Evolutionary conservation across 2,329 filamentous ascomycete genomes (phyloP).

Genomic region (Bipolaris victoriae): DNA sequence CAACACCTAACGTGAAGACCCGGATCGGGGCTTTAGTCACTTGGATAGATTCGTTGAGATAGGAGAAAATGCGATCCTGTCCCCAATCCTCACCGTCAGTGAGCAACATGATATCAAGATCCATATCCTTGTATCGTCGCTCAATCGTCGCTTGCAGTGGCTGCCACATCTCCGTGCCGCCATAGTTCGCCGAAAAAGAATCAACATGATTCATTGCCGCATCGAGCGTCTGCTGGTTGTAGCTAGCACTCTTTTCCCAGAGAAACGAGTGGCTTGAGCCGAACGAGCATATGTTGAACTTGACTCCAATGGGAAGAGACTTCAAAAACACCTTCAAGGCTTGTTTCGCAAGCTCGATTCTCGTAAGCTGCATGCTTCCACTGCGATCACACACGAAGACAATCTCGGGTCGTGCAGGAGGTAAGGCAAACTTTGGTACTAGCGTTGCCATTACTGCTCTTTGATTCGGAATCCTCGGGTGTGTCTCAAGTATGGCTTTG

Average conservation of each 20-base stretch:
- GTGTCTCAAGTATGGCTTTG: constrained; percentile 68
- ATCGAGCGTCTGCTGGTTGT: constrained; percentile 54
- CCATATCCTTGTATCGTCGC: constrained; percentile 54
- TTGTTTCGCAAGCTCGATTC: constrained; percentile 60
- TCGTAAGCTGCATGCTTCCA: constrained; percentile 64
- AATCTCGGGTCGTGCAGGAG: constrained; percentile 64
- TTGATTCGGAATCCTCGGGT: constrained; percentile 66
- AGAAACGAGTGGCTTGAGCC: constrained; percentile 57
- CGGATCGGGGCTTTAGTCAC: constrained; percentile 55
- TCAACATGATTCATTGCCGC: constrained; percentile 54
- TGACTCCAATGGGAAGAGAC: constrained; percentile 66
- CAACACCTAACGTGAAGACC: constrained; percentile 65
- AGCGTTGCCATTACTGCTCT: constrained; percentile 73
- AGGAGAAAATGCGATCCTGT: constrained; percentile 56
- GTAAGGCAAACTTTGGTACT: constrained; percentile 71
- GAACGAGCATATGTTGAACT: constrained; percentile 75
- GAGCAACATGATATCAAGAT: constrained; percentile 61
- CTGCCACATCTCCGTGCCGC: constrained; percentile 60
- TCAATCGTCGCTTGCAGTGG: constrained; percentile 57
- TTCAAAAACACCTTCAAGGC: constrained; percentile 70
- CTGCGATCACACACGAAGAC: constrained; percentile 76
- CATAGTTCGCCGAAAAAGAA: constrained; percentile 55
- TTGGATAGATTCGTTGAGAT: constrained; percentile 54
- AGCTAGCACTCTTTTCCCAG: constrained; percentile 56
- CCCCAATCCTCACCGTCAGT: constrained; percentile 64